Evolutionary conservation across 192 early-diverging fungal species (phyloP), one percentile per base, ranked within the genome.

Genomic region (Kappamyces sp.): DNA sequence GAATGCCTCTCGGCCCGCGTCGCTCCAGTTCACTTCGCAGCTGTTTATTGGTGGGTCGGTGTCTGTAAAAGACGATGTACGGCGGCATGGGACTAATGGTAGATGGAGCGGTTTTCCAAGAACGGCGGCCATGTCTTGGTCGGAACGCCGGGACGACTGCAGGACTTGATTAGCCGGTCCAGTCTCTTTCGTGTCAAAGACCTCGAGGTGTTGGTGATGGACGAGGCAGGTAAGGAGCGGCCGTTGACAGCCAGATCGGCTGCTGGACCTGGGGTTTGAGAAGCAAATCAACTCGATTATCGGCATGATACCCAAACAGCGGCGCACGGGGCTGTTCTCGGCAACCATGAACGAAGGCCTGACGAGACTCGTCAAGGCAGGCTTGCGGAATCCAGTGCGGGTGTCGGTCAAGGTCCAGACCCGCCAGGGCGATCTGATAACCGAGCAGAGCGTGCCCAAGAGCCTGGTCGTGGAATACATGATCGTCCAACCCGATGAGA

Each of bases 271-370:
- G 90, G 96, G 94, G 40, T 99, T 97, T 55, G 78, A 89, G 44
- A 76, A 83, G 41, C 76, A 84, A 55, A 66, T 99, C 23, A 87
- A 77, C 13, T 76, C 77, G 13, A 95, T 99, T 54, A 79, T 97
- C 38, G 67, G 78, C 0, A 64, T 78, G 2, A 69, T 99, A 31
- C 96, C 96, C 1, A 93, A 92, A 62, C 94, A 97, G 65, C 86
- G 96, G 2, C 80, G 94, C 38, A 99, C 96, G 0, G 92, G 94
- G 3, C 74, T 99, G 40, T 99, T 96, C 52, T 95, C 92, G 1
- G 96, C 96, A 0, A 99, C 96, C 2, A 92, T 99, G 90, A 89
- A 85, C 40, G 94, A 97, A 62, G 91, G 84, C 0, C 55, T 99
- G 40, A 69, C 72, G 10, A 85, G 93, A 54, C 68, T 99, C 34